Evolutionary conservation across 441 rosid genomes (phyloP).

Genomic region (Flueggea neowawraea): DNA sequence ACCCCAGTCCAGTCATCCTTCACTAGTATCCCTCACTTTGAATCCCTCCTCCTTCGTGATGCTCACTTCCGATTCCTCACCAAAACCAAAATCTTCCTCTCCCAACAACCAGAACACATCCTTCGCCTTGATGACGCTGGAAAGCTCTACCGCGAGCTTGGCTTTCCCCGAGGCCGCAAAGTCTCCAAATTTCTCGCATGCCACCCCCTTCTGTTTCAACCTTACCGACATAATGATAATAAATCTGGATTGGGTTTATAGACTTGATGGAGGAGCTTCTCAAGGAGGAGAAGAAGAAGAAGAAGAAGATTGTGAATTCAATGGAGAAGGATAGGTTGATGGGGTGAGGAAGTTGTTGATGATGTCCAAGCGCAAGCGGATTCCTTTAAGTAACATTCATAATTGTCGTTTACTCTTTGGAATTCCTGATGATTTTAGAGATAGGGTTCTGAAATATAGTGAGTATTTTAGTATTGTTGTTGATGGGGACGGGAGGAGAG

Average conservation of each 20-base stretch:
- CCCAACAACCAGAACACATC: conserved; percentile 54
- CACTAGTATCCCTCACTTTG: conserved; percentile 43
- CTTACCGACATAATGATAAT: conserved; percentile 56
- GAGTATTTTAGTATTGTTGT: conserved; percentile 53
- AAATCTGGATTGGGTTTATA: conserved; percentile 58
- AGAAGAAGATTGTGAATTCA: conserved; percentile 40
- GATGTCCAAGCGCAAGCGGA: conserved; percentile 70
- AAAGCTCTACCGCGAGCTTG: conserved; percentile 75
- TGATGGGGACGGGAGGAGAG: conserved; percentile 53
- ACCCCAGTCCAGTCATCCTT: conserved; percentile 50
- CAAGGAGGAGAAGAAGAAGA: conserved; percentile 50
- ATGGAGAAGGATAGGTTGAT: conserved; percentile 65
- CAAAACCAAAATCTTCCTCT: conserved; percentile 55
- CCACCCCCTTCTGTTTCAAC: conserved; percentile 61
- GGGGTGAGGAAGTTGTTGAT: conserved; percentile 62
- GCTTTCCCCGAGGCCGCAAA: conserved; percentile 92
- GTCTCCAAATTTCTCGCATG: conserved; percentile 40
- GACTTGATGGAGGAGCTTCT: conserved; percentile 48
- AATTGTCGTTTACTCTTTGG: conserved; percentile 71
- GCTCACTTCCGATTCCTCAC: conserved; percentile 60
- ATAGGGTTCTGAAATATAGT: conserved; percentile 57
- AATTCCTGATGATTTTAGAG: conserved; percentile 84
- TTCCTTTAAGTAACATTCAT: conserved; percentile 64
- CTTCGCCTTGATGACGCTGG: conserved; percentile 83
- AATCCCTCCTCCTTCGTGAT: conserved; percentile 56